Conservation (phyloP, 192 early-diverging fungal species). For the Backusella tarrabulga region DNA sequence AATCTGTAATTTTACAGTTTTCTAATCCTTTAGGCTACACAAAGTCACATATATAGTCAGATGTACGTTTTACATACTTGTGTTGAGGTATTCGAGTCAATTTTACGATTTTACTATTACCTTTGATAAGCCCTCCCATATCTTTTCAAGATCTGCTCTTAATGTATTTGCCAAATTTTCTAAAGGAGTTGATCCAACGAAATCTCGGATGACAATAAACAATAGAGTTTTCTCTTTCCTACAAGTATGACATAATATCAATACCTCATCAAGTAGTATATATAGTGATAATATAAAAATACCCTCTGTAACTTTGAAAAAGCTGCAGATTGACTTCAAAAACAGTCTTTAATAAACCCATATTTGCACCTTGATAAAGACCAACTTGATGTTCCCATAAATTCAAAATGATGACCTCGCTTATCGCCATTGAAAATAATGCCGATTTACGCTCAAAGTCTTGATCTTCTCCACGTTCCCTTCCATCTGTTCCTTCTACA, state of each 20-base stretch:
- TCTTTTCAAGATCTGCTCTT: constrained; percentile 79
- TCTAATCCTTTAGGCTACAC: constrained; percentile 77
- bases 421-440: constrained; percentile 92
- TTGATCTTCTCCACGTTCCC: constrained; percentile 98
- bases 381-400: constrained; percentile 99
- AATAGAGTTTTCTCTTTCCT: constrained; percentile 89
- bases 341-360: constrained; percentile 98
- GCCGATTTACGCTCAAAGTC: constrained; percentile 99
- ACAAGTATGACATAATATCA: neutral
- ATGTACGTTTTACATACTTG: neutral
- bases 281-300: neutral
- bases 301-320: constrained; percentile 80
- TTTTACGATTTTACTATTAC: neutral
- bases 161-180: constrained; percentile 79
- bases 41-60: neutral
- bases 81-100: neutral
- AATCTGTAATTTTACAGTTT: constrained; percentile 73
- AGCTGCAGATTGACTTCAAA: constrained; percentile 98
- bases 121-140: constrained; percentile 83
- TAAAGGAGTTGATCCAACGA: constrained; percentile 85
- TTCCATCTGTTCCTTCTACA: constrained; percentile 98
- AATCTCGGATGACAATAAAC: constrained; percentile 97
- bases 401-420: constrained; percentile 95
- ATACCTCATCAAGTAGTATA: neutral
- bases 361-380: constrained; percentile 98